A percentile compares a stretch with the other conserved stretches of the same genome.
Conservation (phyloP, 2,329 filamentous ascomycete genomes). For the Shiraia bambusicola region DNA sequence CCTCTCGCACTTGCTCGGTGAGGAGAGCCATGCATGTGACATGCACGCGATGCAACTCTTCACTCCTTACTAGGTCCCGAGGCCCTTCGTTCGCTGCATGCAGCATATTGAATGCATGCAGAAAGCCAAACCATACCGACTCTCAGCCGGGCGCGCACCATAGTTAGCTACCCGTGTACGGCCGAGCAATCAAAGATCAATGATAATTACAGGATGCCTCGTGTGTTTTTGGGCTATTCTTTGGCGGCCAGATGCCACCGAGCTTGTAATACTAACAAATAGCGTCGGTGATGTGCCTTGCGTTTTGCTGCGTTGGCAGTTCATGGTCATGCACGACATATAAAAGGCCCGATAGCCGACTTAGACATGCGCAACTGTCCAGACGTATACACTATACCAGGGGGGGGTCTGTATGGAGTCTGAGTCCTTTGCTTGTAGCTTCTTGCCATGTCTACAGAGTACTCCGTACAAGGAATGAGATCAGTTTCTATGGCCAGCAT, state of each 20-base stretch:
- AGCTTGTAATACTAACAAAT: background rate
- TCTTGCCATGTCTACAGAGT: slow-evolving; percentile 3
- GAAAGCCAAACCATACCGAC: background rate
- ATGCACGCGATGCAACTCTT: background rate
- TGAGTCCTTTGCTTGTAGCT: slow-evolving; percentile 5
- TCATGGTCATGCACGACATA: slow-evolving; percentile 8
- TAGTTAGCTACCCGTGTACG: no score
- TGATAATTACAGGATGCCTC: no score
- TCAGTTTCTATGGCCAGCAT: slow-evolving; percentile 20
- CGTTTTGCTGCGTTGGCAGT: slow-evolving; percentile 3
- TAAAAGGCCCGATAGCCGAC: slow-evolving; percentile 7
- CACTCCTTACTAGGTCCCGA: background rate
- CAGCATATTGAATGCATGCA: background rate
- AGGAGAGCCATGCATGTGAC: background rate
- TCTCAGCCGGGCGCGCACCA: background rate
- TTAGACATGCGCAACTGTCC: background rate
- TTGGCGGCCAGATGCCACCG: background rate
- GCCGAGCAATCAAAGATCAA: no score
- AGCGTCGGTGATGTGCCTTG: slow-evolving; percentile 10
- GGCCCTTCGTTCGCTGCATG: background rate
- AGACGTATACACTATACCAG: slow-evolving; percentile 1
- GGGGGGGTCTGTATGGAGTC: slow-evolving; percentile 3
- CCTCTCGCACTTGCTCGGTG: background rate
- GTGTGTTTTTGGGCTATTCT: background rate
- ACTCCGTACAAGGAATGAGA: slow-evolving; percentile 13